Percentiles rank a stretch among this genome's conserved stretches.
Conservation (phyloP, 176 grass and related monocot species). For the Echinochloa phyllopogon region DNA sequence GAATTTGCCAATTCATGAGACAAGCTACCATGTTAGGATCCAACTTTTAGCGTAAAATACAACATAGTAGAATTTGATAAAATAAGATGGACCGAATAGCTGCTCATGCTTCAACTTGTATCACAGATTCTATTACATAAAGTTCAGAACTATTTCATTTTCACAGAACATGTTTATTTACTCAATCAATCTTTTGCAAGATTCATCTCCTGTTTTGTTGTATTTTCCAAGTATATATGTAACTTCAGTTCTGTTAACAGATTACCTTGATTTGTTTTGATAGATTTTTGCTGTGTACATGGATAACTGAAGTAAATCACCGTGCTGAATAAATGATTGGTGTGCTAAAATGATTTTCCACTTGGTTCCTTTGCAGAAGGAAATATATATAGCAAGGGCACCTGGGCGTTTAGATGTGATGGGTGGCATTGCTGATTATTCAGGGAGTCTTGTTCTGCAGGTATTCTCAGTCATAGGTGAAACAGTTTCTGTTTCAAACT, state of each 20-base stretch:
- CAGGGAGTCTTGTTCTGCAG: constrained; percentile 79
- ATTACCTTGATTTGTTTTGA: background rate
- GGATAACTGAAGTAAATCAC: constrained; percentile 20
- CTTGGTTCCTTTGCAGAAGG: constrained; percentile 47
- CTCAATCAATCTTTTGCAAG: background rate
- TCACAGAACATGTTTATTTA: background rate
- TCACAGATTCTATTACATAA: background rate
- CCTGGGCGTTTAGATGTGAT: constrained; percentile 94
- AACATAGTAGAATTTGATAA: background rate
- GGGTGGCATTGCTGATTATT: constrained; percentile 99
- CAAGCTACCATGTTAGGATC: background rate
- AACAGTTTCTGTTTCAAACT: constrained; percentile 10
- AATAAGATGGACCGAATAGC: background rate
- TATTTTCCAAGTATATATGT: background rate
- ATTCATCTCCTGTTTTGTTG: background rate
- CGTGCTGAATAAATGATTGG: background rate
- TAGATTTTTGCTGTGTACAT: constrained; percentile 5
- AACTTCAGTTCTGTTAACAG: background rate
- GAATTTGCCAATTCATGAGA: background rate
- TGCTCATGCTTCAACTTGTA: background rate
- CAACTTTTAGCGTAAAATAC: background rate
- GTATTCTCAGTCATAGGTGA: constrained; percentile 46
- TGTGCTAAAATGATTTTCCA: constrained; percentile 10
- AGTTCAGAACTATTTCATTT: background rate
- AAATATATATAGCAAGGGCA: constrained; percentile 95